Base-by-base conservation (phyloP, 768 basidiomycete genomes). In the Trametes villosa region DNA sequence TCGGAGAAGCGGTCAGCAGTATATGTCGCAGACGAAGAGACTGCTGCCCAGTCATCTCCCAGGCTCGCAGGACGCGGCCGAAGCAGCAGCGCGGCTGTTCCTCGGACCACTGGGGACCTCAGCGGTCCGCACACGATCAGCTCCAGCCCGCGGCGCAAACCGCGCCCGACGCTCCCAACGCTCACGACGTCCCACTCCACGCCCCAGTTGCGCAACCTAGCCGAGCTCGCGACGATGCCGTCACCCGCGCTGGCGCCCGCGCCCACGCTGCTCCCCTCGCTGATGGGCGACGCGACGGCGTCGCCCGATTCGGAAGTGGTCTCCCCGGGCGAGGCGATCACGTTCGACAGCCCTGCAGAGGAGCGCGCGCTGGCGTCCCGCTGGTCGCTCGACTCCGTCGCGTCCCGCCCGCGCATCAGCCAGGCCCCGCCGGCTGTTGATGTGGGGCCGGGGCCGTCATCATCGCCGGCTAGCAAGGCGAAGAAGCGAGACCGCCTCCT, bases 361-460 rank as follows among this genome's bases (percentile, higher is more conserved):
- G 65, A 45, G 53, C 36, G 46, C 22, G 59, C 59, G 45, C 61
- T 63, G n/a, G 45, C 65, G 33, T 71, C 70, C 42, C 67, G 70
- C 44, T 71, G 70, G 70, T 71, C 70, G 29, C 62, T 71, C 33
- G 70, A 71, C 59, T 70, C 70, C 17, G 62, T 62, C 30, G 66
- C 65, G 31, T 65, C 65, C 33, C 52, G 57, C 50, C 66, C 65
- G 33, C 68, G 59, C 31, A 59, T 62, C 60, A 59, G 34, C 27
- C 66, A 63, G 52, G 29, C 18, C 33, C 46, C 40, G 53, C 48
- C 59, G 62, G 53, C 60, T 63, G 52, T 58, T n/a, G n/a, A n/a
- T n/a, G n/a, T n/a, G n/a, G n/a, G n/a, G n/a, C n/a, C n/a, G n/a
- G n/a, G n/a, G n/a, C n/a, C n/a, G 62, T 58, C 57, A 59, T 63